Base-by-base conservation (phyloP, 2,329 filamentous ascomycete genomes). In the Cercospora sp. region DNA sequence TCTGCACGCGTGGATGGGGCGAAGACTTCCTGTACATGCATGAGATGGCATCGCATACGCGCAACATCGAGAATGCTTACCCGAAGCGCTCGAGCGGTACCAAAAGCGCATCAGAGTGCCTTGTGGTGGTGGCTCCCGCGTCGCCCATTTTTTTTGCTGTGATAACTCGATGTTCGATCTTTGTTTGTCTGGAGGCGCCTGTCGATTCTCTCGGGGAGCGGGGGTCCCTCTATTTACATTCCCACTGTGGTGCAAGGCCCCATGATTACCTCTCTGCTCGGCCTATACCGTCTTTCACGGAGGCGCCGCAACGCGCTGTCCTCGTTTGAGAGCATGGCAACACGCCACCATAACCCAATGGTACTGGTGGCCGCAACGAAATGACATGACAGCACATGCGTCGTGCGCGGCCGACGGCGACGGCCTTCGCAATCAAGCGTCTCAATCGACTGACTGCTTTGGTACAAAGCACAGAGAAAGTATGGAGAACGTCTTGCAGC, bases 381-480 rank as follows among this genome's bases (percentile, higher is more conserved):
- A 55, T 16, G 16, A 30, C 12, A 55, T 3, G 21, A 16, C 21
- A 26, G 51, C 51, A n/a, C 24, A 30, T 55, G 51, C 51, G 8
- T 49, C 43, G 43, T 49, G 7, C 43, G 43, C 51, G 51, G 51
- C 51, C 51, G 51, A 55, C 51, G 51, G n/a, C 51, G 51, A 55
- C 51, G 51, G 51, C 21, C 51, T 32, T 37, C 21, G 6, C n/a
- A 60, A 21, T 60, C 26, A 34, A 60, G 57, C 26, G 12, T 55
- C 51, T 55, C 51, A 16, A 16, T 30, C 24, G 51, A 55, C 51
- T 55, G 51, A 55, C 51, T 26, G 13, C 16, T 55, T 55, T 8
- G 51, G 51, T 55, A 55, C 13, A 16, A 55, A 26, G 51, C 21
- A 55, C 10, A 5, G 26, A 26, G 21, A 30, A 55, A 26, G 13